Evolutionary conservation across 768 basidiomycete genomes (phyloP).

Genomic region (Rhizopogon roseolus): DNA sequence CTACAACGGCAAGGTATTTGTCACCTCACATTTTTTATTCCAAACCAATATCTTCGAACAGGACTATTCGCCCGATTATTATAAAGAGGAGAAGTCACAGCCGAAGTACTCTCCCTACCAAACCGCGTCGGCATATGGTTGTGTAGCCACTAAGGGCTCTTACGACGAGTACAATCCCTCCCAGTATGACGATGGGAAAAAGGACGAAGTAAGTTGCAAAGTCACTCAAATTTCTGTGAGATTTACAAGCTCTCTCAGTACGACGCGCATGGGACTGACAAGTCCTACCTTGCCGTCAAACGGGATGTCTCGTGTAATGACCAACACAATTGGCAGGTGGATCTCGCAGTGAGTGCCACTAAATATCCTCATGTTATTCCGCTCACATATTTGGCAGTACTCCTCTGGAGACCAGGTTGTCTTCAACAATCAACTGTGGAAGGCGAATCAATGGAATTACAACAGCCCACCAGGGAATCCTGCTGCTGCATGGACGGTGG

Average conservation of each 20-base stretch:
- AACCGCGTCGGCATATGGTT: not conserved
- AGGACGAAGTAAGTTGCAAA: too few relatives aligned
- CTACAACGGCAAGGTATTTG: too few relatives aligned
- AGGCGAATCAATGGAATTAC: slow-evolving; percentile 22
- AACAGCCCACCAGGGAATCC: slow-evolving; percentile 12
- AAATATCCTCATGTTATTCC: accelerated
- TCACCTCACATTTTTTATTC: too few relatives aligned
- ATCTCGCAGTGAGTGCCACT: slow-evolving; percentile 11
- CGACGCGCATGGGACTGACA: not conserved
- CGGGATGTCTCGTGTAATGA: not conserved
- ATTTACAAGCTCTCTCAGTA: not conserved
- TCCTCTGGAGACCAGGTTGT: slow-evolving; percentile 16
- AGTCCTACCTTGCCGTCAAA: too few relatives aligned
- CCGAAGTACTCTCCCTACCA: too few relatives aligned
- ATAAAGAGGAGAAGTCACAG: too few relatives aligned
- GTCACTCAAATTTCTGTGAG: not conserved
- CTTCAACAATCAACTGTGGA: slow-evolving; percentile 15
- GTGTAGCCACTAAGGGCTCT: not conserved
- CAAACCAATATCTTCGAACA: too few relatives aligned
- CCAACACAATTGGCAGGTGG: slow-evolving; percentile 15
- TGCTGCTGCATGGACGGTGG: slow-evolving; percentile 13
- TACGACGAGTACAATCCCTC: not conserved
- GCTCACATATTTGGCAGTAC: slow-evolving; percentile 15
- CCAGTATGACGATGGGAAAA: not conserved
- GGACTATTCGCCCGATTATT: too few relatives aligned